phyloP scores from a whole-genome alignment of 345 rosid genomes.

The Boechera stricta region DNA sequence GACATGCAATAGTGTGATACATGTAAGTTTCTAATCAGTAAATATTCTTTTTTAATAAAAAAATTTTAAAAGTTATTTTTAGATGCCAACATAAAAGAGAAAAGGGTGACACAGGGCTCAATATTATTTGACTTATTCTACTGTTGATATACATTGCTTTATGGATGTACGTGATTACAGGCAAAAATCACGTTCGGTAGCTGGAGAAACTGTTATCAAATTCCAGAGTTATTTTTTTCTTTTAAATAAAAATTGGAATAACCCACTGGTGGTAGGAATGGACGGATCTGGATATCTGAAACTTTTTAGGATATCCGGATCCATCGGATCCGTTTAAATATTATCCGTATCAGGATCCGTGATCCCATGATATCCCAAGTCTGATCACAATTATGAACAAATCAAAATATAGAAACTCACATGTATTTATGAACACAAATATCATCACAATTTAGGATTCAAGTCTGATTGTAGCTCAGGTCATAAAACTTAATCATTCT shows the following conservation, averaged over 20 bases:
- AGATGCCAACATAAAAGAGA: slow-evolving; percentile 31
- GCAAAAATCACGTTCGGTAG: slow-evolving; percentile 38
- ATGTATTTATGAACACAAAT: too few species aligned
- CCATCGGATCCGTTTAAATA: too few species aligned
- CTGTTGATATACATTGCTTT: slow-evolving; percentile 42
- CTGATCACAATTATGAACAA: too few species aligned
- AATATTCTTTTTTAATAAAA: neutral
- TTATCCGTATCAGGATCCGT: too few species aligned
- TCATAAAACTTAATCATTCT: too few species aligned
- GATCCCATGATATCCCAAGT: too few species aligned
- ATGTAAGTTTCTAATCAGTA: slow-evolving; percentile 5
- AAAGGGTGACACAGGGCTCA: slow-evolving; percentile 40
- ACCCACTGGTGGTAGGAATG: neutral
- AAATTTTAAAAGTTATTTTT: slow-evolving; percentile 20
- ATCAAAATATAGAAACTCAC: too few species aligned
- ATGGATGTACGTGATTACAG: slow-evolving; percentile 49
- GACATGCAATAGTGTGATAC: slow-evolving; percentile 33
- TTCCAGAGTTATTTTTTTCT: neutral
- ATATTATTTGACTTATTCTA: slow-evolving; percentile 41
- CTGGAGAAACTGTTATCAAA: slow-evolving; percentile 30
- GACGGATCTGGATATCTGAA: too few species aligned
- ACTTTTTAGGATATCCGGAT: too few species aligned
- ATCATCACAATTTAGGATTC: too few species aligned
- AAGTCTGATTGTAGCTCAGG: too few species aligned
- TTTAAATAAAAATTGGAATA: slow-evolving; percentile 3